Base-by-base conservation (phyloP, 2,329 filamentous ascomycete genomes). In the Microdochium trichocladiopsis region DNA sequence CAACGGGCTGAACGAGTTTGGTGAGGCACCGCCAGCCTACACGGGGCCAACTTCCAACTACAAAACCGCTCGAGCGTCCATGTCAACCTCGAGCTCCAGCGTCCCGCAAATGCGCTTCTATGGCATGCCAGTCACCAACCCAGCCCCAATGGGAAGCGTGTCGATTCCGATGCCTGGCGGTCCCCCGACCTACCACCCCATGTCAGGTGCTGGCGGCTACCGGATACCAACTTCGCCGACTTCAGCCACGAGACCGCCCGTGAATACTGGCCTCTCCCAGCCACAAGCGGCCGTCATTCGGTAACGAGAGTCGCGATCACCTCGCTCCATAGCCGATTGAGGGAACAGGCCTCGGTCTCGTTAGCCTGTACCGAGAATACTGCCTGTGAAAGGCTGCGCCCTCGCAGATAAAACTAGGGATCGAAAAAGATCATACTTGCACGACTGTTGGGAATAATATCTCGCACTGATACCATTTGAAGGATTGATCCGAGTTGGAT, bases 1-100 rank as follows among this genome's bases (percentile, higher is more conserved):
- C 31, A 63, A 67, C 50, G 65, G 65, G 1, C 55, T 67, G 43
- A 66, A 67, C 31, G 64, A 67, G 54, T 51, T 65, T 3, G 65
- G 65, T 37, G 65, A 67, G 52, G 64, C 65, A 6, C 65, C 65
- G 10, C 65, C 65, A 11, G 63, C 61, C 11, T 67, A 67, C 45
- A 59, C 58, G 8, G 28, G 14, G 28, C 28, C 28, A 14, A 14
- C 28, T 4, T 54, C 60, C 31, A 50, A 52, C 18, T 57, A 58
- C 4, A 61, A 59, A 43, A 56, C 28, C 52, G 54, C 16, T 53
- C 54, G 25, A 49, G 55, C 23, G 50, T 50, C 18, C n/a, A 45
- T 45, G 41, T 45, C 41, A 18, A 45, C 41, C 5, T 45, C 18
- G n/a, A 45, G n/a, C 12, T 45, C 41, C 3, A 45, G 18, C 18